These are phyloP conservation scores for Leccinum ochraceum DNA, from an alignment of 768 basidiomycete species.

Conservation along the genomic window DNA sequence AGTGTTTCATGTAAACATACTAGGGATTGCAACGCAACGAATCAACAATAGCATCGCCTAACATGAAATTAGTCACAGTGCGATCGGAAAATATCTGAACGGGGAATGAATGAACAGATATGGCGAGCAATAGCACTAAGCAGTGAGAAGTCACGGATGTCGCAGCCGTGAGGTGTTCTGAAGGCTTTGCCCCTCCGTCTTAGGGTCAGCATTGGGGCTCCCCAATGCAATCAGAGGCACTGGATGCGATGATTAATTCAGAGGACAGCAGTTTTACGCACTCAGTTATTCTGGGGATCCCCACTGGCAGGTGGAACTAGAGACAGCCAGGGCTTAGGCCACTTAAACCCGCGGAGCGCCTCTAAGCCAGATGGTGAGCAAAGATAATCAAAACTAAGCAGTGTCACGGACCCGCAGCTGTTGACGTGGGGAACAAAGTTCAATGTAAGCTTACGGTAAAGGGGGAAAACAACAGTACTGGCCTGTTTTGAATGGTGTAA, in stretches of 20 bases:
- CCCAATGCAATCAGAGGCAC: constrained; percentile 39
- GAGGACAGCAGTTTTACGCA: constrained; percentile 45
- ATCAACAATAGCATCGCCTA: neutral
- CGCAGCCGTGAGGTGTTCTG: constrained; percentile 41
- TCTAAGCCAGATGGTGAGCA: neutral
- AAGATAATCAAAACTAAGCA: neutral
- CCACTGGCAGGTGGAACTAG: constrained; percentile 46
- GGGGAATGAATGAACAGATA: constrained; percentile 66
- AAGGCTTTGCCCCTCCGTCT: neutral
- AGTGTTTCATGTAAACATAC: neutral
- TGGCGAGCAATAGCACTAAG: constrained; percentile 82
- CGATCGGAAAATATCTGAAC: neutral
- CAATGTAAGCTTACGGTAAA: neutral
- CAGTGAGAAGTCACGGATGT: constrained; percentile 93
- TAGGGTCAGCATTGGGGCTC: constrained; percentile 36
- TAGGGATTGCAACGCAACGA: neutral
- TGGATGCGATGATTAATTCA: constrained; percentile 36
- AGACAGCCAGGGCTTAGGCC: constrained; percentile 3
- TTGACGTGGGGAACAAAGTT: neutral
- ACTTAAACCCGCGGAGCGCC: constrained; percentile 41
- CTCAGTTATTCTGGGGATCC: constrained; percentile 44
- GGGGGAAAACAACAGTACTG: neutral
- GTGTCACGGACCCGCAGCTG: neutral
- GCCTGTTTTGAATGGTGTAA: neutral
- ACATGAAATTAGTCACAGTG: neutral